Percentiles rank a stretch among this genome's conserved stretches.
Evolutionary conservation across 345 rosid species (phyloP).

Genomic region (Citrus hindsii): DNA sequence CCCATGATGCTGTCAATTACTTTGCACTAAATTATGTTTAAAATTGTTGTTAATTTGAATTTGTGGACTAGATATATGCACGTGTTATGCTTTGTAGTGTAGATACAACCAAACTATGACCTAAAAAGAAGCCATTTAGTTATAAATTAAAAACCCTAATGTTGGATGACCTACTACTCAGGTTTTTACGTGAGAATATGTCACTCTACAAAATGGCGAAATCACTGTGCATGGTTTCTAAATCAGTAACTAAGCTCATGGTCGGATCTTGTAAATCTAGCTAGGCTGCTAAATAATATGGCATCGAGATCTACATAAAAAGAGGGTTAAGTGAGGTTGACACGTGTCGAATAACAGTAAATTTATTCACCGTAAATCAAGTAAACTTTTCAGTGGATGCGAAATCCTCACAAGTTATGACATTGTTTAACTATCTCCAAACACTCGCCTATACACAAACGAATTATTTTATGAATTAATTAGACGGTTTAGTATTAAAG

Average conservation of each 20-base stretch:
- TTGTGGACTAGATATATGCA: constrained; percentile 43
- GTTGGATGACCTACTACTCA: constrained; percentile 26
- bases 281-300: background rate
- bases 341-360: background rate
- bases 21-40: constrained; percentile 13
- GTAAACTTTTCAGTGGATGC: background rate
- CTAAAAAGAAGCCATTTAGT: constrained; percentile 23
- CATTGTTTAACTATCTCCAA: constrained; percentile 10
- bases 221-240: constrained; percentile 1
- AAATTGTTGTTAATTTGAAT: constrained; percentile 27
- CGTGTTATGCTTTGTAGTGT: constrained; percentile 30
- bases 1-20: constrained; percentile 33
- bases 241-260: background rate
- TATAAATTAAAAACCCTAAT: constrained; percentile 14
- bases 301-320: background rate
- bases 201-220: background rate
- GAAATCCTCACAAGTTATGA: constrained; percentile 2
- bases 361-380: background rate
- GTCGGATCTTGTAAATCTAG: constrained; percentile 6
- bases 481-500: background rate
- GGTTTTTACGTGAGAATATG: constrained; percentile 10
- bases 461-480: background rate
- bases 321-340: background rate
- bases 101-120: constrained; percentile 26
- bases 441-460: background rate